These are phyloP conservation scores for Stagonosporopsis chrysanthemi DNA, from an alignment of 2,329 filamentous ascomycete species.

Conservation along the genomic window DNA sequence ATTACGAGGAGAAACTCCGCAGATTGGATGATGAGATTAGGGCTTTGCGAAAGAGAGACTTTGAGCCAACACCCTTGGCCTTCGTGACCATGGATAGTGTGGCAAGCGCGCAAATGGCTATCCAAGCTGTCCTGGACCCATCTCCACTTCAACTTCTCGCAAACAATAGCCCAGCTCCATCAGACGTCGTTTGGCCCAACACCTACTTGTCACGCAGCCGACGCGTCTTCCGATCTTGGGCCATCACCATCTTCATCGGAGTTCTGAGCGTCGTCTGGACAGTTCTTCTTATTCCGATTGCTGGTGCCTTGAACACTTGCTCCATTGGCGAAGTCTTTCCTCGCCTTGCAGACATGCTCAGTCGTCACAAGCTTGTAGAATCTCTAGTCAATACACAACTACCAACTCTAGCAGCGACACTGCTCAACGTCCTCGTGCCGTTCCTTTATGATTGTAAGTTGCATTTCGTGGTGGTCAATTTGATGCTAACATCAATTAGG, in stretches of 20 bases:
- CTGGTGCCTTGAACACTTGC: conserved; percentile 80
- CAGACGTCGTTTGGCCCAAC: conserved; percentile 94
- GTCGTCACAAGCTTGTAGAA: conserved; percentile 71
- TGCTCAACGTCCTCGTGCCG: conserved; percentile 88
- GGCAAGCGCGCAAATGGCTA: conserved; percentile 90
- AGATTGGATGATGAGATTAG: conserved; percentile 78
- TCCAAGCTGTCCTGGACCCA: conserved; percentile 92
- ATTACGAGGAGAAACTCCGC: conserved; percentile 87
- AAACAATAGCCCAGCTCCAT: conserved; percentile 84
- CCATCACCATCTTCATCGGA: conserved; percentile 81
- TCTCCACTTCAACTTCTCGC: conserved; percentile 85
- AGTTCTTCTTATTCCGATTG: conserved; percentile 78
- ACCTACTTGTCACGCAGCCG: conserved; percentile 80
- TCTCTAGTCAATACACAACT: conserved; percentile 86
- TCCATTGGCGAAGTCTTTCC: conserved; percentile 79
- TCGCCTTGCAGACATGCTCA: conserved; percentile 70
- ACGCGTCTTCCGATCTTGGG: conserved; percentile 81
- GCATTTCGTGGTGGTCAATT: background rate
- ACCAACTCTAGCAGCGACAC: conserved; percentile 82
- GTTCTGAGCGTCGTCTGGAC: conserved; percentile 90
- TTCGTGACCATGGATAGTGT: conserved; percentile 99
- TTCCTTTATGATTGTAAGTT: conserved; percentile 86
- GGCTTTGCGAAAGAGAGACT: conserved; percentile 75
- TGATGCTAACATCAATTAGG: conserved; percentile 47
- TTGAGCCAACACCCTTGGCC: conserved; percentile 79